These are phyloP conservation scores for Penicillium herquei DNA, from an alignment of 495 filamentous ascomycete species.

Conservation along the genomic window DNA sequence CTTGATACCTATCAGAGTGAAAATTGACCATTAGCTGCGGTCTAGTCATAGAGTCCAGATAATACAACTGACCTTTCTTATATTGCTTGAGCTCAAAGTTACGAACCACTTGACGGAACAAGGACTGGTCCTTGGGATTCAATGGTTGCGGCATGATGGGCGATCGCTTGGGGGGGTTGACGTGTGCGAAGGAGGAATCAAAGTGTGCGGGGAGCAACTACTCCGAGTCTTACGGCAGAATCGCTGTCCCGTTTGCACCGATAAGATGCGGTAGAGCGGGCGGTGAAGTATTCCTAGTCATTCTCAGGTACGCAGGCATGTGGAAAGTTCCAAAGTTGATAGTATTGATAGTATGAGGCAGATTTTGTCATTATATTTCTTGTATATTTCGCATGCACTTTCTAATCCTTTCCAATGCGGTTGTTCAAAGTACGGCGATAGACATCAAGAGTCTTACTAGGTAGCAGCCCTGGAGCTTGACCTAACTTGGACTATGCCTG, in stretches of 20 bases:
- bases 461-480: too few relatives aligned
- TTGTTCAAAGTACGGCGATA: too few relatives aligned
- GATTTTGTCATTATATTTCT: too few relatives aligned
- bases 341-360: too few relatives aligned
- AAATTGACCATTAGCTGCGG: conserved; percentile 20
- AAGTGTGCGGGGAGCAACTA: conserved; percentile 43
- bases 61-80: conserved; percentile 69
- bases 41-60: background rate
- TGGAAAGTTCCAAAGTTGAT: too few relatives aligned
- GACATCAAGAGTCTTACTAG: too few relatives aligned
- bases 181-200: conserved; percentile 40
- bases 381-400: too few relatives aligned
- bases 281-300: background rate
- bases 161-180: conserved; percentile 31
- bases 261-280: conserved; percentile 22
- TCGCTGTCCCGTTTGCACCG: conserved; percentile 7
- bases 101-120: conserved; percentile 92
- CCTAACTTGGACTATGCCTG: too few relatives aligned
- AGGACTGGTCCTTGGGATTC: conserved; percentile 82
- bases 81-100: conserved; percentile 98
- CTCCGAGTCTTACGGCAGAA: conserved; percentile 36
- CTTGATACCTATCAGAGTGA: conserved; percentile 65
- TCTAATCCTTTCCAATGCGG: too few relatives aligned
- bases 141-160: conserved; percentile 76
- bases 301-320: too few relatives aligned